These are phyloP conservation scores for Crithidia brevicula DNA, from an alignment of 208 protist genomes.

Conservation along the genomic window DNA sequence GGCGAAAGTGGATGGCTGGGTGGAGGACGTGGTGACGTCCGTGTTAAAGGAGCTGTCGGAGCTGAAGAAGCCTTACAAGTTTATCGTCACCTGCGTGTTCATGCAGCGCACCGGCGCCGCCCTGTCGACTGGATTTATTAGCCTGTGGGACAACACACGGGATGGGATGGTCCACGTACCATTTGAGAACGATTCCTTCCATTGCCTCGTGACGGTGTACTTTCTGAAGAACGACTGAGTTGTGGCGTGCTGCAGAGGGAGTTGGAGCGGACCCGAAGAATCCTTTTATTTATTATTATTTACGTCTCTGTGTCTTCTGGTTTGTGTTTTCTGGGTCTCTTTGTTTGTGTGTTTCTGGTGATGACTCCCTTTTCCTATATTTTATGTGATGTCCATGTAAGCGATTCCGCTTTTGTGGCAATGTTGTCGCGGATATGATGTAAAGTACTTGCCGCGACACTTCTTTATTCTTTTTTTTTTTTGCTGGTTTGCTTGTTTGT, in stretches of 20 bases:
- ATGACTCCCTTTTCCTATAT: neutral
- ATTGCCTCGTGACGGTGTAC: conserved; percentile 89
- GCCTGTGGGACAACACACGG: conserved; percentile 93
- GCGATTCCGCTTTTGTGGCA: too few species aligned
- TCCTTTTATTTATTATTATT: too few species aligned
- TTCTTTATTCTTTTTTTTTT: neutral
- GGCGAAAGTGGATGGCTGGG: conserved; percentile 85
- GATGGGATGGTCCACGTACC: conserved; percentile 91
- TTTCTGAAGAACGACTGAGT: conserved; percentile 89
- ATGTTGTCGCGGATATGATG: too few species aligned
- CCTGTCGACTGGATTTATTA: conserved; percentile 88
- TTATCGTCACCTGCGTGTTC: conserved; percentile 87
- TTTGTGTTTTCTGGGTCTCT: too few species aligned
- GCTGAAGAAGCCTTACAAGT: conserved; percentile 95
- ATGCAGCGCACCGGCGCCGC: conserved; percentile 94
- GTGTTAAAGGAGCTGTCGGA: conserved; percentile 85
- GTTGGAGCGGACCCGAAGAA: too few species aligned
- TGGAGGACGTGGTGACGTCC: conserved; percentile 77
- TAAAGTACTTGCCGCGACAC: too few species aligned
- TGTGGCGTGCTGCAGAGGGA: too few species aligned
- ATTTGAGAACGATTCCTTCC: conserved; percentile 85
- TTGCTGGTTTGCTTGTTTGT: neutral
- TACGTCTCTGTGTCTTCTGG: too few species aligned
- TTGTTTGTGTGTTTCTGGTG: too few species aligned
- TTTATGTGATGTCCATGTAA: neutral